Conservation (phyloP, 495 filamentous ascomycete species). For the Penicillium roqueforti region DNA sequence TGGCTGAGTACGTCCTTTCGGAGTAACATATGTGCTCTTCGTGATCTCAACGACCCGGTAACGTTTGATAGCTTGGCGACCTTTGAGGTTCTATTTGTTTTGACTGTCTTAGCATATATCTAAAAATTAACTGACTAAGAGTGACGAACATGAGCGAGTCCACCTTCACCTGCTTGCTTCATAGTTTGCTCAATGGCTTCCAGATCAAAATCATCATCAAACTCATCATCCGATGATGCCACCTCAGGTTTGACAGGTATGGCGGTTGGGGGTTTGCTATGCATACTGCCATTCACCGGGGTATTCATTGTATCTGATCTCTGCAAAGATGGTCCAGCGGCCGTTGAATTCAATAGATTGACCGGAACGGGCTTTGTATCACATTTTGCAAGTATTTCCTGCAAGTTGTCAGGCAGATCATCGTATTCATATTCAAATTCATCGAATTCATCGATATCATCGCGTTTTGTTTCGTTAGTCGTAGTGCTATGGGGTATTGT, state of each 20-base stretch:
- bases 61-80: conserved; percentile 70
- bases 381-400: conserved; percentile 39
- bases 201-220: conserved; percentile 44
- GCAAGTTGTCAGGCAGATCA: conserved; percentile 46
- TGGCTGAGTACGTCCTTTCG: conserved; percentile 53
- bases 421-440: conserved; percentile 70
- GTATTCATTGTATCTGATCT: conserved; percentile 1
- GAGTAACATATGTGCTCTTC: conserved; percentile 59
- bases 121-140: conserved; percentile 36
- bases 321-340: conserved; percentile 6
- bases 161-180: conserved; percentile 32
- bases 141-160: conserved; percentile 39
- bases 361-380: conserved; percentile 49
- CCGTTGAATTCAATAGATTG: conserved; percentile 30
- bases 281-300: neutral
- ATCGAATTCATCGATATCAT: conserved; percentile 51
- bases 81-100: conserved; percentile 47
- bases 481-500: conserved; percentile 34
- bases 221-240: conserved; percentile 38
- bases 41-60: conserved; percentile 72
- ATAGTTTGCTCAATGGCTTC: conserved; percentile 44
- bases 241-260: conserved; percentile 8
- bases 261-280: neutral
- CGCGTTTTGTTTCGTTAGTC: conserved; percentile 43
- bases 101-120: conserved; percentile 40